A percentile compares a stretch with the other conserved stretches of the same genome.
phyloP scores from a whole-genome alignment of 1,139 yeast species.

The Geotrichum reessii region DNA sequence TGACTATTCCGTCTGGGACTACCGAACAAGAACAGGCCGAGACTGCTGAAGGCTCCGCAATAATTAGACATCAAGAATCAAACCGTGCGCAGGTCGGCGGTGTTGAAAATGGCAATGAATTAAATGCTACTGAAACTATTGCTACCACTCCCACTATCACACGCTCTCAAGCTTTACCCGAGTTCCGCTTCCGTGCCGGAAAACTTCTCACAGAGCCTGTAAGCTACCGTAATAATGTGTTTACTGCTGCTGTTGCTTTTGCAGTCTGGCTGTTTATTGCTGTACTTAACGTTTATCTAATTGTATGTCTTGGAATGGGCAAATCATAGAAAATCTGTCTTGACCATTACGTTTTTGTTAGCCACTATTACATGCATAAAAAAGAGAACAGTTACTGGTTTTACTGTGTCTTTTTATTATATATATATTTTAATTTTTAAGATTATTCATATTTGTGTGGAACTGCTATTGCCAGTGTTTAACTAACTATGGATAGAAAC shows the following conservation, averaged over 20 bases:
- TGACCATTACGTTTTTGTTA: background rate
- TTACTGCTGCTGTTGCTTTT: constrained; percentile 17
- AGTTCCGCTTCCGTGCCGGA: background rate
- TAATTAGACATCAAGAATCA: background rate
- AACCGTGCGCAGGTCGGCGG: background rate
- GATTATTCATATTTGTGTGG: background rate
- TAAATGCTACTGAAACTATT: background rate
- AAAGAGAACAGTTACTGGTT: background rate
- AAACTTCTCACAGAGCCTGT: background rate
- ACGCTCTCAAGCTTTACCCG: background rate
- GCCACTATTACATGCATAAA: background rate
- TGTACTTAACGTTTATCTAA: constrained; percentile 63
- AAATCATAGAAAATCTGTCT: background rate
- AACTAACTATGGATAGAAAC: no score
- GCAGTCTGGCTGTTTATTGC: constrained; percentile 59
- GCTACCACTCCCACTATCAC: background rate
- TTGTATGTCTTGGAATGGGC: constrained; percentile 50
- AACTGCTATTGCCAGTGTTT: no score
- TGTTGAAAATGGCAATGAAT: background rate
- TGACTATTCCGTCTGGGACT: constrained; percentile 45
- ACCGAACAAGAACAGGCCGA: background rate
- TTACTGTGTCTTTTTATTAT: background rate
- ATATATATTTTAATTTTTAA: background rate
- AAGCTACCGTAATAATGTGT: background rate
- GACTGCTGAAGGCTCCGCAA: background rate